Evolutionary conservation across 306 rosid genomes (phyloP), one percentile per base, ranked within the genome.

Genomic region (Cucumis cinereus): DNA sequence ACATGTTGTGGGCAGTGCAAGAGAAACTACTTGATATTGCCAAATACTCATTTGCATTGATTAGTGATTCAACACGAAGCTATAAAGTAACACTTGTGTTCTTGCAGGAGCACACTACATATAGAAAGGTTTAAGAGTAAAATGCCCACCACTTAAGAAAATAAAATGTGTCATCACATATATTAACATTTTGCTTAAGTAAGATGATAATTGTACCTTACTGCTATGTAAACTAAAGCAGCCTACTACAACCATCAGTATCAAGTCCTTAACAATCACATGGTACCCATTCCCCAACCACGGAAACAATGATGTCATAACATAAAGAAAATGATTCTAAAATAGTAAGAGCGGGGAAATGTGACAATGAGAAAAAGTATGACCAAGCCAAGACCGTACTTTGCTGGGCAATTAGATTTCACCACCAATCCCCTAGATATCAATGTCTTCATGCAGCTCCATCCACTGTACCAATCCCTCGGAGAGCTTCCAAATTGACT

Each of bases 391-490:
- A 38, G 12, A 45, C 17, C 90, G 78, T 94, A 91, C 97, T 91
- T 94, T 64, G 97, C 96, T 11, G 97, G 98, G 82, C 92, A 85
- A 79, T 89, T 91, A 63, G 98, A 94, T 82, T 90, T 91, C 63
- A 86, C 90, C 82, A 85, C 95, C 55, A 94, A 86, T 82, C 97
- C 92, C 82, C 88, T 91, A 47, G 83, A 64, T 81, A 91, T 74
- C 83, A 94, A 85, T 53, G 93, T 86, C 89, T 87, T 91, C 97
- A 94, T 91, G 82, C 90, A 88, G 80, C 36, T 84, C 98, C 97
- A 94, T 80, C 97, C 98, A 85, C 90, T 89, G 84, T 94, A 94
- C 96, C 96, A 91, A 49, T 91, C 96, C 81, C 77, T 85, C 15
- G 89, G 60, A 78, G 98, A 89, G 83, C 87, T 83, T 64, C 91